A percentile compares a stretch with the other conserved stretches of the same genome.
Conservation (phyloP, 202 grass and related monocot genomes). For the Cymbopogon flexuosus region DNA sequence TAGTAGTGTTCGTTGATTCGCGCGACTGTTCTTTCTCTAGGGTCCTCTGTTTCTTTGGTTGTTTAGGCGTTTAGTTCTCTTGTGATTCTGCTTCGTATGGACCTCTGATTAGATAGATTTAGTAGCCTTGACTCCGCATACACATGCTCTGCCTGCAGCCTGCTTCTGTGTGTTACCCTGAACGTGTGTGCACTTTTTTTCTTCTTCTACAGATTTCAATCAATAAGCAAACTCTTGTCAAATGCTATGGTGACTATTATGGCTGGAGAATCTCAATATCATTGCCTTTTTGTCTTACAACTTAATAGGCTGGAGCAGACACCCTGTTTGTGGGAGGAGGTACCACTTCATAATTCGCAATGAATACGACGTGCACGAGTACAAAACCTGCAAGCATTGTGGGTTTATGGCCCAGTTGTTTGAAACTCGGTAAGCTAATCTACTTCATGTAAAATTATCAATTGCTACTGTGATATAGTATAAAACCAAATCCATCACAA, state of each 20-base stretch:
- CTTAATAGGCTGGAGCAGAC: slow-evolving; percentile 56
- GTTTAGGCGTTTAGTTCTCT: neutral
- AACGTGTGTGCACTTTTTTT: neutral
- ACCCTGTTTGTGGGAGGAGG: slow-evolving; percentile 59
- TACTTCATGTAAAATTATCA: neutral
- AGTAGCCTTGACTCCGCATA: neutral
- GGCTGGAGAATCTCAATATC: neutral
- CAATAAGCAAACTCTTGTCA: neutral
- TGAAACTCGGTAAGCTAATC: slow-evolving; percentile 34
- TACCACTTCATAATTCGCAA: slow-evolving; percentile 70
- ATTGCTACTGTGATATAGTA: too few relatives aligned
- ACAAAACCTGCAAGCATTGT: slow-evolving; percentile 43
- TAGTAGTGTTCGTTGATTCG: neutral
- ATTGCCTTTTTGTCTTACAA: slow-evolving; percentile 3
- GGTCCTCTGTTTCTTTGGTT: too few relatives aligned
- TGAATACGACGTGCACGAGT: neutral
- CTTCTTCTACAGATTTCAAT: neutral
- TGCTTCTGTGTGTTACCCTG: neutral
- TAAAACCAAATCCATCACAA: neutral
- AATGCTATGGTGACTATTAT: neutral
- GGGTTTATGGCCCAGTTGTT: slow-evolving; percentile 20
- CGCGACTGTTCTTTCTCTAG: neutral
- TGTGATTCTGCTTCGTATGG: neutral
- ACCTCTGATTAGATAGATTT: neutral
- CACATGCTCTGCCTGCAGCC: neutral